Conservation (phyloP, 2,329 filamentous ascomycete genomes). For the Coniochaeta sp. region DNA sequence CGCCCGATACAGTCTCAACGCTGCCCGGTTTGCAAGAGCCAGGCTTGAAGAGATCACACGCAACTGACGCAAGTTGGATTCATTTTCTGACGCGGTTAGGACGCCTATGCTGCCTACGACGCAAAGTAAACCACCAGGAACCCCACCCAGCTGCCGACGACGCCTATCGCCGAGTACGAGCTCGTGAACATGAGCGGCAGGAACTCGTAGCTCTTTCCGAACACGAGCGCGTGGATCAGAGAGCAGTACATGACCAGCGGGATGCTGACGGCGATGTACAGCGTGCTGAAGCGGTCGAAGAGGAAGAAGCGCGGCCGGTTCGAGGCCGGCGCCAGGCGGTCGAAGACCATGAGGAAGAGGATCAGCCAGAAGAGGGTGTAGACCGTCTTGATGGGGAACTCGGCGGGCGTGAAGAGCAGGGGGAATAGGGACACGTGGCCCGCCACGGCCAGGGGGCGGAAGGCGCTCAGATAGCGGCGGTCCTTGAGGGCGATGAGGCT, state of each 20-base stretch:
- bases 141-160: slow-evolving; percentile 90
- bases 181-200: slow-evolving; percentile 96
- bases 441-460: slow-evolving; percentile 83
- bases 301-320: slow-evolving; percentile 76
- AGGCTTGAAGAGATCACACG: not conserved
- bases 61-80: not conserved
- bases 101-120: slow-evolving; percentile 24
- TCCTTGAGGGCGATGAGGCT: slow-evolving; percentile 86
- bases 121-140: slow-evolving; percentile 89
- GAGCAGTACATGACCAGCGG: slow-evolving; percentile 87
- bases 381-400: slow-evolving; percentile 88
- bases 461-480: slow-evolving; percentile 83
- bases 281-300: slow-evolving; percentile 79
- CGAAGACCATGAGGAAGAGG: slow-evolving; percentile 77
- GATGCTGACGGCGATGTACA: slow-evolving; percentile 86
- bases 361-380: slow-evolving; percentile 93
- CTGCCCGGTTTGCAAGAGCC: too few relatives aligned
- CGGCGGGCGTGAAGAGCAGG: slow-evolving; percentile 81
- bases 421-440: slow-evolving; percentile 95
- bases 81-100: not conserved
- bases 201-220: slow-evolving; percentile 79
- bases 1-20: not conserved
- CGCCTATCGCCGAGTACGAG: slow-evolving; percentile 88
- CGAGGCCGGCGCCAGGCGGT: slow-evolving; percentile 78
- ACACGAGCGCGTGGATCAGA: slow-evolving; percentile 72